Base-by-base conservation (phyloP, 2,329 filamentous ascomycete genomes). In the Diaporthe nobilis region DNA sequence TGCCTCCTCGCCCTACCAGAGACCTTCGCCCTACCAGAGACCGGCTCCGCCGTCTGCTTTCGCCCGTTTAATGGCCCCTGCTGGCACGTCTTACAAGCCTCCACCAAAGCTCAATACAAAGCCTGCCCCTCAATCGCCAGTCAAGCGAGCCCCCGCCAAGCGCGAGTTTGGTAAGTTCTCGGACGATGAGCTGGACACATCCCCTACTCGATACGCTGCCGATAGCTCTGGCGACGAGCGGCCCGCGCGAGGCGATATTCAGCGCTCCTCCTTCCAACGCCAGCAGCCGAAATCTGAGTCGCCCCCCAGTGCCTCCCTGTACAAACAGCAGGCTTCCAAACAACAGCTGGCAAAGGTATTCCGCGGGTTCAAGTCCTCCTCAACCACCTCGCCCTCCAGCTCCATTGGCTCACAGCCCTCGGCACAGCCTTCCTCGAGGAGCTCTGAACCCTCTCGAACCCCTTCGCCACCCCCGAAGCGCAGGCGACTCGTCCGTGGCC, bases 1-100 rank as follows among this genome's bases (percentile, higher is more conserved):
- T 42, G 94, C 95, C n/a, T 98, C 96, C 4, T 98, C 96, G 1
- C 96, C 95, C 2, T 88, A 92, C 75, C 89, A 90, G 76, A 81
- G 79, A 80, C 81, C 79, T 82, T 82, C 80, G 61, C 20, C 72
- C 37, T 39, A 79, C 51, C 80, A 70, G 39, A 73, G 81, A 37
- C 79, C 79, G 67, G 76, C 63, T 20, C 47, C 37, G 37, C 37
- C 37, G 37, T 39, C 37, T 13, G 37, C 37, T 39, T 39, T 39
- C 37, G 37, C 37, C 55, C 79, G 77, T 25, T 79, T 77, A 42
- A 93, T 97, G 87, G 94, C 94, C 49, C 94, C 95, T 39, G 90
- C 92, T 61, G 94, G 95, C 9, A 97, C 95, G 0, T 84, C 88
- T 13, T 96, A 94, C 80, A 89, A 90, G n/a, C 65, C 82, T 6